Percentiles rank a stretch among this genome's conserved stretches.
Evolutionary conservation across 2,329 filamentous ascomycete species (phyloP).

Genomic region (Fusarium neocosmosporiellum): DNA sequence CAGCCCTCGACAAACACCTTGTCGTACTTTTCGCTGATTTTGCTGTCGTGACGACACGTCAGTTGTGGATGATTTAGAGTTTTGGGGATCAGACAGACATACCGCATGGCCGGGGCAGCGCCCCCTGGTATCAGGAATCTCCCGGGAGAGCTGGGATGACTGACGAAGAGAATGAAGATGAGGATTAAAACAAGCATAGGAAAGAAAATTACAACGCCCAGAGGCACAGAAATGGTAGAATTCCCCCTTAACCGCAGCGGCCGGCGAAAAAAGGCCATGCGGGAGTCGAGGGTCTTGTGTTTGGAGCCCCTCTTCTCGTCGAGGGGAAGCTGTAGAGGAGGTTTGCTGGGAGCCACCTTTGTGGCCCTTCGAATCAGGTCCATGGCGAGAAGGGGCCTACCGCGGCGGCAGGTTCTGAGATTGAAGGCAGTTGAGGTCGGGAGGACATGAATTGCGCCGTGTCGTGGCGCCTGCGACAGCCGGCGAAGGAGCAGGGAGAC

Average conservation of each 20-base stretch:
- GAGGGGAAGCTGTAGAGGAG: constrained; percentile 56
- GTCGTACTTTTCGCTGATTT: constrained; percentile 97
- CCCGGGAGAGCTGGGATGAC: constrained; percentile 85
- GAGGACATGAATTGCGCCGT: constrained; percentile 44
- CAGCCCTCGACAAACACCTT: constrained; percentile 96
- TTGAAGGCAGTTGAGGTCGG: constrained; percentile 45
- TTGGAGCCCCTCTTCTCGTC: constrained; percentile 61
- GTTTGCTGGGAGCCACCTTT: constrained; percentile 58
- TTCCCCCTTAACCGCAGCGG: constrained; percentile 91
- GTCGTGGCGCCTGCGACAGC: constrained; percentile 39
- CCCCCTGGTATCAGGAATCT: constrained; percentile 89
- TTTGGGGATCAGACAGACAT: constrained; percentile 53
- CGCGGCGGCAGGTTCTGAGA: constrained; percentile 54
- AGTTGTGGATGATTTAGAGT: constrained; percentile 18
- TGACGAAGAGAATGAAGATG: constrained; percentile 89
- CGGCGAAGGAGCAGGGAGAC: constrained; percentile 29
- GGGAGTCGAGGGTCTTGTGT: constrained; percentile 56
- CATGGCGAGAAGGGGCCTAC: constrained; percentile 55
- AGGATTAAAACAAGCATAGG: constrained; percentile 91
- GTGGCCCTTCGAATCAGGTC: constrained; percentile 69
- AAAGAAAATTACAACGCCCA: constrained; percentile 93
- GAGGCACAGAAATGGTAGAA: constrained; percentile 89
- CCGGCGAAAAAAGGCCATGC: constrained; percentile 83
- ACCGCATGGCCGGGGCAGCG: constrained; percentile 90
- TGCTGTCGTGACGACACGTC: constrained; percentile 63